Conservation (phyloP, 495 filamentous ascomycete genomes). For the Lasiosphaeria hispida region DNA sequence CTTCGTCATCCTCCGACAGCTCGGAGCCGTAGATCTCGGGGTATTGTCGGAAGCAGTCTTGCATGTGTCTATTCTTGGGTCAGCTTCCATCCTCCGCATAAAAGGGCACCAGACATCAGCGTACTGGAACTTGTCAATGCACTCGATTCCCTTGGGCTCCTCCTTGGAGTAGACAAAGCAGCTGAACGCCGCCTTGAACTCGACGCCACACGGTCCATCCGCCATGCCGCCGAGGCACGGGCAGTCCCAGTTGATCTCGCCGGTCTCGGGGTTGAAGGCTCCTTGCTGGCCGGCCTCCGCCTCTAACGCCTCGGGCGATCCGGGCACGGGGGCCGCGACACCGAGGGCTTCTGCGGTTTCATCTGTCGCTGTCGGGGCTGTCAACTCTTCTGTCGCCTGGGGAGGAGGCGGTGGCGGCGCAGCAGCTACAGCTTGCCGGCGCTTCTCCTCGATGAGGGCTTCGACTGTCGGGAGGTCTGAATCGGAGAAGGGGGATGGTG, state of each 20-base stretch:
- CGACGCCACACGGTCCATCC: constrained; percentile 89
- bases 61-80: constrained; percentile 68
- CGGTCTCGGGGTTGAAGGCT: constrained; percentile 96
- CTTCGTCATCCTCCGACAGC: constrained; percentile 78
- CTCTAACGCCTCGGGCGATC: constrained; percentile 60
- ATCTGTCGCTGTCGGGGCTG: constrained; percentile 24
- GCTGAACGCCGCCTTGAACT: constrained; percentile 93
- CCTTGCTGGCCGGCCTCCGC: constrained; percentile 80
- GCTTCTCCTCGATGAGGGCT: constrained; percentile 51
- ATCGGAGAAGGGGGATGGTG: constrained; percentile 43
- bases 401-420: constrained; percentile 24
- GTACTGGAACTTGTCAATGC: constrained; percentile 96
- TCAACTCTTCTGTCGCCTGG: constrained; percentile 12
- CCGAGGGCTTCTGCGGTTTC: constrained; percentile 27
- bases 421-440: constrained; percentile 34
- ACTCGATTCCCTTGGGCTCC: constrained; percentile 98
- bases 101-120: constrained; percentile 23
- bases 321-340: constrained; percentile 23
- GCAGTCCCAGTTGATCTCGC: constrained; percentile 99
- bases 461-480: constrained; percentile 50
- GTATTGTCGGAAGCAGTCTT: constrained; percentile 89
- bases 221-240: constrained; percentile 98
- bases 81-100: constrained; percentile 21
- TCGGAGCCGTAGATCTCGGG: constrained; percentile 93
- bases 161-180: constrained; percentile 94